These are phyloP conservation scores for Xylaria scruposa DNA, from an alignment of 495 filamentous ascomycete genomes.

Conservation along the genomic window DNA sequence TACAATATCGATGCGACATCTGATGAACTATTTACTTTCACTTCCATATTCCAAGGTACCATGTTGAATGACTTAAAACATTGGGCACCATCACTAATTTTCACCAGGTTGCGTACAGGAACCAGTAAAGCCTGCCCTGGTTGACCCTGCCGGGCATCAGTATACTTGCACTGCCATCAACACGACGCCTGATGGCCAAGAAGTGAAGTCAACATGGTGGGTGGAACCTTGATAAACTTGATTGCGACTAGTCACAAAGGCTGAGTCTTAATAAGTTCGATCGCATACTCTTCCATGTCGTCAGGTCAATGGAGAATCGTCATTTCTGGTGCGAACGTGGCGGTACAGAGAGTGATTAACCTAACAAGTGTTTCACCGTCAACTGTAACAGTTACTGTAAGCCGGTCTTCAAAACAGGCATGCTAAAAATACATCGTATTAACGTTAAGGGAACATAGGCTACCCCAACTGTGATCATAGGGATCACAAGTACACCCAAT, in stretches of 20 bases:
- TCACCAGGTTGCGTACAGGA: constrained; percentile 47
- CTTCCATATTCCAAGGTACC: constrained; percentile 51
- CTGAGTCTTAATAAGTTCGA: constrained; percentile 35
- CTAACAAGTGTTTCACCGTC: constrained; percentile 44
- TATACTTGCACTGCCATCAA: constrained; percentile 48
- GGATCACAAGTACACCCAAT: constrained; percentile 48
- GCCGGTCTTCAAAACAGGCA: constrained; percentile 4
- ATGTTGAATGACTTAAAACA: background rate
- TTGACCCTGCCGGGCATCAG: constrained; percentile 44
- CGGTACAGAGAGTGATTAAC: constrained; percentile 47
- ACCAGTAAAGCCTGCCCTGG: constrained; percentile 47
- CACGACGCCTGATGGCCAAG: constrained; percentile 45
- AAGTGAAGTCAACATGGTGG: constrained; percentile 51
- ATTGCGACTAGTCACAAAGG: background rate
- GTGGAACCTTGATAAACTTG: background rate
- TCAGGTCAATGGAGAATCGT: constrained; percentile 52
- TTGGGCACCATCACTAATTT: constrained; percentile 14
- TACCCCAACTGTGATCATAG: constrained; percentile 50
- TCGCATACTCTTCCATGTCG: constrained; percentile 49
- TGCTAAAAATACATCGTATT: no score
- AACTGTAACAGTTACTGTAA: constrained; percentile 47
- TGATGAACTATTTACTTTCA: constrained; percentile 51
- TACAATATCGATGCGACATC: constrained; percentile 52
- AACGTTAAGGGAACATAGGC: constrained; percentile 34
- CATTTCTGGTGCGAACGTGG: constrained; percentile 45